Base-by-base conservation (phyloP, 805 yeast species). In the Hanseniaspora vineae region DNA sequence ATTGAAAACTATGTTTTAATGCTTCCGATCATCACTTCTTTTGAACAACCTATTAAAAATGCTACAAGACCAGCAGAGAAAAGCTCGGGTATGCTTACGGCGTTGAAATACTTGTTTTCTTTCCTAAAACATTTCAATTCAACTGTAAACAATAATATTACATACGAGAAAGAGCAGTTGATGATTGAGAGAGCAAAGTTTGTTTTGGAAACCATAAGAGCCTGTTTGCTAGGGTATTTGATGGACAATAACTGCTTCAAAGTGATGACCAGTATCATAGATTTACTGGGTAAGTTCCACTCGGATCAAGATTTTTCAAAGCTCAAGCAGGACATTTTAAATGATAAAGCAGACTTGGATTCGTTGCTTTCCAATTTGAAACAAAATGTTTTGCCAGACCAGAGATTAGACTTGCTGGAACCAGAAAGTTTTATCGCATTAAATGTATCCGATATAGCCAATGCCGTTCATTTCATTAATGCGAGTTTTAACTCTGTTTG, bases 401-500 rank as follows among this genome's bases (percentile, higher is more conserved):
- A 18, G 6, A 20, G 19, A 20, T 11, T 19, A 12, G 43, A 40
- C 31, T 11, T 40, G 19, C 4, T 20, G 11, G 43, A 40, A 13
- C 31, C 65, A 55, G 72, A 73, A 2, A 58, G 65, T 6, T 84
- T 89, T 57, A 56, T 87, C 50, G 71, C 73, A 31, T 50, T 76
- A 32, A 75, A 78, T 54, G 57, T 78, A 15, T 68, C 73, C 3
- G 67, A 68, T 6, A 64, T 89, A 39, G 84, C 90, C 0, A 60
- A 68, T 12, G 81, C 81, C 54, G 73, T 90, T 39, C 80, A 80
- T 52, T 66, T 69, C 18, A 80, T 88, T 49, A 86, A 84, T 59
- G 66, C 80, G 49, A 73, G 72, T 46, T 84, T 83, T 56, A 78
- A 77, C 61, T 64, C 64, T 17, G 57, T 64, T 2, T 90, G 97